These are phyloP conservation scores for Candida krabiensis DNA, from an alignment of 805 yeast genomes.

Conservation along the genomic window DNA sequence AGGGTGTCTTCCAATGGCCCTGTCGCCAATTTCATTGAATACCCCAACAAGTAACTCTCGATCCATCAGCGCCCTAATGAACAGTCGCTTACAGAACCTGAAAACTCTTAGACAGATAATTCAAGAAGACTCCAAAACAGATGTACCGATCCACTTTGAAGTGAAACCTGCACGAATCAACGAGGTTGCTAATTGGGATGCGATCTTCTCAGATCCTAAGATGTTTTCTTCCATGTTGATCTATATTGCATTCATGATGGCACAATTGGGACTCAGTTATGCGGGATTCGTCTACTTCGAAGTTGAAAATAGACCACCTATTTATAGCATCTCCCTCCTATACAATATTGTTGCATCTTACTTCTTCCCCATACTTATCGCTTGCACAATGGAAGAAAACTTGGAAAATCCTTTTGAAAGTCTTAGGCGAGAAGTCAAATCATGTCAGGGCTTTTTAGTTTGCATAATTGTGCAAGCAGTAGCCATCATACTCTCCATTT, in stretches of 20 bases:
- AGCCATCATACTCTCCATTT: slow-evolving; percentile 21
- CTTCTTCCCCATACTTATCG: slow-evolving; percentile 26
- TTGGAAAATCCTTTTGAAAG: slow-evolving; percentile 25
- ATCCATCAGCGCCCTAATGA: background rate
- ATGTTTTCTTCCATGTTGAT: slow-evolving; percentile 19
- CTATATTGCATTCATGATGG: slow-evolving; percentile 24
- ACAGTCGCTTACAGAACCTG: background rate
- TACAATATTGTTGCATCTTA: slow-evolving; percentile 28
- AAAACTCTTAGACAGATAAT: slow-evolving; percentile 2
- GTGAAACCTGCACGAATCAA: slow-evolving; percentile 13
- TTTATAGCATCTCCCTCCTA: slow-evolving; percentile 23
- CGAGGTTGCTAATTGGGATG: slow-evolving; percentile 28
- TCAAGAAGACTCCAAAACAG: background rate
- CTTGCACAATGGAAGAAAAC: slow-evolving; percentile 24
- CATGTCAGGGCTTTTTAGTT: slow-evolving; percentile 21
- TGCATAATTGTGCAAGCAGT: slow-evolving; percentile 20
- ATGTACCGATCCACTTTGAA: slow-evolving; percentile 1
- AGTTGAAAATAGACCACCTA: slow-evolving; percentile 23
- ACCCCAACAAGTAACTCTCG: no score
- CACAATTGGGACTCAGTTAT: slow-evolving; percentile 28
- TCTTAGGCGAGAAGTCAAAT: slow-evolving; percentile 22
- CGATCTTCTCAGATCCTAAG: slow-evolving; percentile 23
- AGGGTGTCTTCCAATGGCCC: no score
- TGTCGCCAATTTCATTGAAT: no score
- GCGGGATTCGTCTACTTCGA: slow-evolving; percentile 29